Conservation (phyloP, 805 yeast species). For the Myxozyma lipomycoides region DNA sequence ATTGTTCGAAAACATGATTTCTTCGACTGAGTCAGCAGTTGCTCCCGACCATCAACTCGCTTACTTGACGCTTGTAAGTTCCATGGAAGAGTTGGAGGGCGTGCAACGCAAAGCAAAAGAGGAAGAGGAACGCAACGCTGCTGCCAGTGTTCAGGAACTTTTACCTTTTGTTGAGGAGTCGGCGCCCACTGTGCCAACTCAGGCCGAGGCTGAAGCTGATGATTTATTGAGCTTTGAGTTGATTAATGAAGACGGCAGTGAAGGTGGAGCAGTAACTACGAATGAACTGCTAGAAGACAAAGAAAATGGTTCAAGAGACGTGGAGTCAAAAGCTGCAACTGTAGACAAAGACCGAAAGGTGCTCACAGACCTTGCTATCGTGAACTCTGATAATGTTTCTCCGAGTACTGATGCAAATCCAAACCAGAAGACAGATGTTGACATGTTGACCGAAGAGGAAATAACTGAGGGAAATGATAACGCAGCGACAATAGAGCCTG, state of each 20-base stretch:
- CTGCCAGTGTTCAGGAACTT: slow-evolving; percentile 7
- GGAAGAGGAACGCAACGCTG: not conserved
- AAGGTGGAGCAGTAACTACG: slow-evolving; percentile 52
- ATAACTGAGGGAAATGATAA: not conserved
- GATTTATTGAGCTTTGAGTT: slow-evolving; percentile 15
- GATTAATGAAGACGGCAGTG: slow-evolving; percentile 5
- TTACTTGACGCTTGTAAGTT: slow-evolving; percentile 73
- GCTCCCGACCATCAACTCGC: slow-evolving; percentile 82
- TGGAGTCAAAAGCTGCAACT: not conserved
- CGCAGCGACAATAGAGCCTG: not conserved
- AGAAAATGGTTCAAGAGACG: slow-evolving; percentile 6
- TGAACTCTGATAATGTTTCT: not conserved
- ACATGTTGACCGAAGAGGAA: not conserved
- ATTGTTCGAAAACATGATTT: slow-evolving; percentile 66
- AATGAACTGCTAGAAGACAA: slow-evolving; percentile 7
- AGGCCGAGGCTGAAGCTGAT: slow-evolving; percentile 15
- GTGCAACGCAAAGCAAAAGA: slow-evolving; percentile 1
- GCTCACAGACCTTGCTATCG: slow-evolving; percentile 1
- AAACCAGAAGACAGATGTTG: not conserved
- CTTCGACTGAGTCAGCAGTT: slow-evolving; percentile 58
- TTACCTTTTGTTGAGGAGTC: not conserved
- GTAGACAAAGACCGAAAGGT: slow-evolving; percentile 6
- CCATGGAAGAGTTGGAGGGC: slow-evolving; percentile 35
- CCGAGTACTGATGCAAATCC: not conserved
- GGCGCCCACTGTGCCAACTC: not conserved